phyloP scores from a whole-genome alignment of 441 rosid genomes.

The Aquilaria agallochum region DNA sequence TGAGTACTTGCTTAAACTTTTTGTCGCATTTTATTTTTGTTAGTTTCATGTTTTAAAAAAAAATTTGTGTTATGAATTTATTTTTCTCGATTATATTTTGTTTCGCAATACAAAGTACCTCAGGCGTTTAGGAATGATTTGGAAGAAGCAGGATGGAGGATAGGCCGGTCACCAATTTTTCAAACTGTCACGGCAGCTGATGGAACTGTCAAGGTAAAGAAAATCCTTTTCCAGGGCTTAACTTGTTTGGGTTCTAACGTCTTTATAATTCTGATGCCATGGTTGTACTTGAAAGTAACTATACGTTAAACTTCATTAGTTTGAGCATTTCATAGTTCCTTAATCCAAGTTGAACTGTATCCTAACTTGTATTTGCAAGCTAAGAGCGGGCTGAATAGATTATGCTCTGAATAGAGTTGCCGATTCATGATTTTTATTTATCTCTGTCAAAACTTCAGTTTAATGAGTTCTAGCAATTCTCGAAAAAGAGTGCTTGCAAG shows the following conservation, averaged over 20 bases:
- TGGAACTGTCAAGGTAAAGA: conserved; percentile 85
- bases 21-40: background rate
- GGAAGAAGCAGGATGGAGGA: conserved; percentile 75
- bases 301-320: no score
- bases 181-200: conserved; percentile 73
- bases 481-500: no score
- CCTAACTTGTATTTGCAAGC: no score
- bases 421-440: no score
- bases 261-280: no score
- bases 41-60: background rate
- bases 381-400: no score
- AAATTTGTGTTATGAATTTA: background rate
- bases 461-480: no score
- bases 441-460: no score
- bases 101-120: conserved; percentile 48
- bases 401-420: no score
- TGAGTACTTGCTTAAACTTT: conserved; percentile 26
- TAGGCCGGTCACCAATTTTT: conserved; percentile 76
- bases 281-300: no score
- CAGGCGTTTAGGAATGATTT: conserved; percentile 73
- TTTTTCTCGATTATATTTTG: conserved; percentile 1
- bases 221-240: background rate
- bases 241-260: background rate
- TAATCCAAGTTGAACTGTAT: no score
- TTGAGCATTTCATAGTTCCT: no score